Conservation (phyloP, 2,329 filamentous ascomycete species). For the Penicillium sp. region DNA sequence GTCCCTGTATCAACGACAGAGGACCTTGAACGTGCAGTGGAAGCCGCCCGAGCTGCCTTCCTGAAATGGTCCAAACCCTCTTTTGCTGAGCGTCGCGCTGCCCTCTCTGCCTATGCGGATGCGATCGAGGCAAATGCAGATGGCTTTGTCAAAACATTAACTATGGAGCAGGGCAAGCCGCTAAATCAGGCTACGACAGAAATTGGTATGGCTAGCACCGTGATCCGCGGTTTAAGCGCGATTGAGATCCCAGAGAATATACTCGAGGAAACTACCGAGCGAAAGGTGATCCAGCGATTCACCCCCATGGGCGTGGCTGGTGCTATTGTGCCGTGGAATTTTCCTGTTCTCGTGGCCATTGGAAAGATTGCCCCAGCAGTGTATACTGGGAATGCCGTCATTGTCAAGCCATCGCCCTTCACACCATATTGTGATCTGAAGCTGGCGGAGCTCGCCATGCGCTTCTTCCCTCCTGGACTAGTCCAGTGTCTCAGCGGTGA, state of each 20-base stretch:
- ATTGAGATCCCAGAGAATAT: slow-evolving; percentile 44
- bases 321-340: slow-evolving; percentile 59
- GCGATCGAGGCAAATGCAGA: slow-evolving; percentile 34
- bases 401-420: slow-evolving; percentile 49
- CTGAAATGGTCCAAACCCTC: slow-evolving; percentile 42
- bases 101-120: slow-evolving; percentile 31
- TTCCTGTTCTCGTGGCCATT: slow-evolving; percentile 38
- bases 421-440: slow-evolving; percentile 54
- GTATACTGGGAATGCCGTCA: slow-evolving; percentile 51
- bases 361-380: slow-evolving; percentile 49
- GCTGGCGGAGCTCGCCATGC: slow-evolving; percentile 47
- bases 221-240: slow-evolving; percentile 19
- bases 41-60: slow-evolving; percentile 45
- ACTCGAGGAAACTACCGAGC: slow-evolving; percentile 44
- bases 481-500: slow-evolving; percentile 52
- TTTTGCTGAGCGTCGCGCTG: slow-evolving; percentile 31
- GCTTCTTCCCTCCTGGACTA: slow-evolving; percentile 51
- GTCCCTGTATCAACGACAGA: slow-evolving; percentile 47
- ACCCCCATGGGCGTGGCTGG: slow-evolving; percentile 41
- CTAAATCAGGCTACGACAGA: slow-evolving; percentile 26
- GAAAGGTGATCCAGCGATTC: slow-evolving; percentile 31
- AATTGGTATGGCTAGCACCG: slow-evolving; percentile 21
- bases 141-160: slow-evolving; percentile 36
- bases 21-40: slow-evolving; percentile 49
- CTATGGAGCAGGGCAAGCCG: slow-evolving; percentile 42